Evolutionary conservation across 208 protist genomes (phyloP), one percentile per base, ranked within the genome.

Genomic region (Acanthamoeba triangularis): DNA sequence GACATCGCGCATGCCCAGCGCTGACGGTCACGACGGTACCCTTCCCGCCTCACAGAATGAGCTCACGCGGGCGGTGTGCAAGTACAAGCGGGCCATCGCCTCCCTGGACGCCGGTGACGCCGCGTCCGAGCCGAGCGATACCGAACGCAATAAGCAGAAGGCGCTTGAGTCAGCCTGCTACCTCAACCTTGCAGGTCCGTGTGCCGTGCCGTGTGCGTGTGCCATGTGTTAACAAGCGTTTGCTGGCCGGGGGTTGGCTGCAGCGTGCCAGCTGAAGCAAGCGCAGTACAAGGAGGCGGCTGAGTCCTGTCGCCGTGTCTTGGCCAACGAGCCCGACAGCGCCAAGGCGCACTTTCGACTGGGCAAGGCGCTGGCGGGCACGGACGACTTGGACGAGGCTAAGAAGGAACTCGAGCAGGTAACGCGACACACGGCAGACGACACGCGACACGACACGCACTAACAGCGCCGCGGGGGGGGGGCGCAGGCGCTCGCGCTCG

Each of bases 191-290:
- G 47, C 76, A 2, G 76, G 65, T 74, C 0, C 52, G 52, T 56
- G 52, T 56, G 16, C 13, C 13, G 16, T 20, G 52, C 18, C 52
- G 52, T 13, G 11, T 11, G 49, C 49, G 11, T 52, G 49, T 52
- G 52, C 18, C 18, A 11, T 72, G 30, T 33, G 63, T 13, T 13
- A 0, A 72, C 30, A 30, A n/a, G n/a, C 11, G n/a, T 23, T 3
- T 11, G 63, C 11, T 72, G 2, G 8, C 8, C 7, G 8, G n/a
- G n/a, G n/a, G n/a, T 23, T 72, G 23, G 33, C 63, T 18, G n/a
- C 37, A 82, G 74, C 76, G 76, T 85, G 76, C 23, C 47, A 59
- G 76, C 47, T 85, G 25, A 85, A 85, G 76, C 76, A 33, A 33
- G 1, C 7, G 37, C 76, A 33, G 1, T 85, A 23, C 44, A 56